Conservation (phyloP, 768 basidiomycete genomes). For the Lactarius sp. region DNA sequence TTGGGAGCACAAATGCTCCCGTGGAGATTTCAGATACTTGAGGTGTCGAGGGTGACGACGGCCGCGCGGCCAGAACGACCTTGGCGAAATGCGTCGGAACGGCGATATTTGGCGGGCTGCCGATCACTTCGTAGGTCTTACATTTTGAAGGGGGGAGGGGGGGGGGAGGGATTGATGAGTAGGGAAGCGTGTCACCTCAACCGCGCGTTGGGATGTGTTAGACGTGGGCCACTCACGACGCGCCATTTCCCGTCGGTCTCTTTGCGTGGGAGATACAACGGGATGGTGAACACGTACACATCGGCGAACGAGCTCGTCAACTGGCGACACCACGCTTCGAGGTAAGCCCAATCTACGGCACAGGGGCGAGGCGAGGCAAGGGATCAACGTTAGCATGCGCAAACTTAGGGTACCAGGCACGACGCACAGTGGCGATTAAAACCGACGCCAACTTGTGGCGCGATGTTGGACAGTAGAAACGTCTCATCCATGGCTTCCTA, state of each 20-base stretch:
- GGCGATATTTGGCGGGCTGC: constrained; percentile 79
- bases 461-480: constrained; percentile 91
- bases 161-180: background rate
- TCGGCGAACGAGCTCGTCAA: constrained; percentile 86
- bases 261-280: constrained; percentile 86
- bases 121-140: constrained; percentile 93
- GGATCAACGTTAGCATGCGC: background rate
- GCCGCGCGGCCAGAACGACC: constrained; percentile 76
- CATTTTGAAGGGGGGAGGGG: background rate
- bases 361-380: background rate
- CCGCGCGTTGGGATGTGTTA: background rate
- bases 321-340: constrained; percentile 92
- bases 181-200: background rate
- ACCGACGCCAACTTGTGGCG: constrained; percentile 95
- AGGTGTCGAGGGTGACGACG: constrained; percentile 67
- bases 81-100: constrained; percentile 99
- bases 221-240: constrained; percentile 55
- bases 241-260: constrained; percentile 92
- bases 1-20: constrained; percentile 95
- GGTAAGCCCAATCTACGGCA: constrained; percentile 85
- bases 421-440: constrained; percentile 93
- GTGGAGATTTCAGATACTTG: constrained; percentile 71
- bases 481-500: constrained; percentile 95
- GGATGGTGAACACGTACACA: constrained; percentile 96
- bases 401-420: background rate